These are phyloP conservation scores for Acanthamoeba triangularis DNA, from an alignment of 208 protist species.

Conservation along the genomic window DNA sequence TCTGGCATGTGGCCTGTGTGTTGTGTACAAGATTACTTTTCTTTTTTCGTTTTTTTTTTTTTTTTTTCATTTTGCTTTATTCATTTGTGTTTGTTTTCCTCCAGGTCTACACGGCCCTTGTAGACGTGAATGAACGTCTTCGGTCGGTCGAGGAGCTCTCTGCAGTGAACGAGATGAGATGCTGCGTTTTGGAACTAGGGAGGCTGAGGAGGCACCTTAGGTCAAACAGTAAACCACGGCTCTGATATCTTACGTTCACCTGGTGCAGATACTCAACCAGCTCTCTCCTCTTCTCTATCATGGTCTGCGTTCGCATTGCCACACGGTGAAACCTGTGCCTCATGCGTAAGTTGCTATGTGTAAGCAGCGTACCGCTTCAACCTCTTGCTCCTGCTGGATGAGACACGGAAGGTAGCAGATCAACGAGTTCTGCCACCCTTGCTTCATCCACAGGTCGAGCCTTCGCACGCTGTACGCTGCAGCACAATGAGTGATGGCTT, in stretches of 20 bases:
- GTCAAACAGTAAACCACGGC: background rate
- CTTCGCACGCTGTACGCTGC: background rate
- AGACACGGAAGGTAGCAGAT: background rate
- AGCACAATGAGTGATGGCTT: no score
- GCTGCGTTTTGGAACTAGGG: background rate
- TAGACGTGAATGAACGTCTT: background rate
- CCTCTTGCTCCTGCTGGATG: background rate
- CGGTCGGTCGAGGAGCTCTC: background rate
- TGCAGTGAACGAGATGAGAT: background rate
- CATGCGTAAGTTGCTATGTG: background rate
- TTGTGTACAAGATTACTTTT: no score
- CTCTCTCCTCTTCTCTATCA: background rate
- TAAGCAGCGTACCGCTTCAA: background rate
- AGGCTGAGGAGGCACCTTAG: background rate
- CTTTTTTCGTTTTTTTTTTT: no score
- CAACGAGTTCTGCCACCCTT: background rate
- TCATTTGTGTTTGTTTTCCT: no score
- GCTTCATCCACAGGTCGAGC: background rate
- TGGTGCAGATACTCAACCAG: slow-evolving; percentile 29
- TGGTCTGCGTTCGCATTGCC: background rate
- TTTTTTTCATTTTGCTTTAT: no score
- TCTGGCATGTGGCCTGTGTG: background rate
- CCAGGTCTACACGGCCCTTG: background rate
- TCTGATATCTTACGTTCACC: background rate
- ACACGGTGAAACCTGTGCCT: background rate